Base-by-base conservation (phyloP, 129 eudicot species). In the Oenanthe sinensis region DNA sequence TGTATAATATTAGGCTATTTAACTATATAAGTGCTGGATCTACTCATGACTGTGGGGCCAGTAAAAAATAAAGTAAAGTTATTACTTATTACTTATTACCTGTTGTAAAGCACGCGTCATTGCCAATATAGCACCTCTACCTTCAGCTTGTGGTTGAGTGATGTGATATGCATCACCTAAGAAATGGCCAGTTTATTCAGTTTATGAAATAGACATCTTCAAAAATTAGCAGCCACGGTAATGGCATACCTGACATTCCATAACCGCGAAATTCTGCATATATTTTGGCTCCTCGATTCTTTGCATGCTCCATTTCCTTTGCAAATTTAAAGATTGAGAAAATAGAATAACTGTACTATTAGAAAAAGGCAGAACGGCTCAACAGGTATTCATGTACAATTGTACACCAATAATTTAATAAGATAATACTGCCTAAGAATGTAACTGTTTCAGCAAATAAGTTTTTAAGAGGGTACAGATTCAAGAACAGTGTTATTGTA, bases 111-210 rank as follows among this genome's bases (percentile, higher is more conserved):
- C 94, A 24, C 90, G 91, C 46, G 85, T 72, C 98, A 95, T 95
- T 65, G 97, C 98, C 76, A 95, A 79, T 71, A 85, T 80, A 50
- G 98, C 98, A 50, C 98, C 98, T 88, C 92, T 87, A 79, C 98
- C 98, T 86, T 88, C 92, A 39, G 60, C 65, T 65, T 95, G 98
- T 71, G 98, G 98, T 86, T 91, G 96, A 49, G 98, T 95, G 80
- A 95, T 95, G 81, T 95, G 98, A 85, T 91, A 80, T 74, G 98
- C 98, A 86, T 95, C 98, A 83, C 98, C 98, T 95, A 73, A 60
- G 58, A 78, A n/a, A 80, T 75, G 55, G 76, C 3, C 75, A 60
- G 26, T 72, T 71, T 46, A 58, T 10, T 70, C 67, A 65, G 40
- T 42, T 39, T 8, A 67, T 8, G 30, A 55, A 45, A 4, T 22